Percentiles rank a stretch among this genome's conserved stretches.
Evolutionary conservation across 352 stramenopile species (phyloP).

Genomic region (Phytophthora idaei): DNA sequence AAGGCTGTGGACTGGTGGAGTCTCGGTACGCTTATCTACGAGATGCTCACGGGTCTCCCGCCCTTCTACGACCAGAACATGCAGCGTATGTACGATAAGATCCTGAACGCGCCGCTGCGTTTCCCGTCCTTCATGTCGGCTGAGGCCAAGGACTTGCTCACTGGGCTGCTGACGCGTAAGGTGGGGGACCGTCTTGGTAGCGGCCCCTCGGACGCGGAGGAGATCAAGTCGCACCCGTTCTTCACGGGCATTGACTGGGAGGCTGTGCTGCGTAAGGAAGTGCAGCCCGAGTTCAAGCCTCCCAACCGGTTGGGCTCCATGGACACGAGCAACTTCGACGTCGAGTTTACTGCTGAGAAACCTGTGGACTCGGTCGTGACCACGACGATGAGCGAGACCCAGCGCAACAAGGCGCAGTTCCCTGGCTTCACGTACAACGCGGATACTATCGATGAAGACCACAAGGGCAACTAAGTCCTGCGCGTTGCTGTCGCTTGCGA

Average conservation of each 20-base stretch:
- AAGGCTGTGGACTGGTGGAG: slow-evolving; percentile 92
- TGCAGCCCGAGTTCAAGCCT: slow-evolving; percentile 92
- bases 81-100: slow-evolving; percentile 95
- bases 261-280: slow-evolving; percentile 85
- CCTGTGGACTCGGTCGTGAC: slow-evolving; percentile 91
- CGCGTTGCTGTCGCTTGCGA: slow-evolving; percentile 14
- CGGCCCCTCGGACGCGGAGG: slow-evolving; percentile 85
- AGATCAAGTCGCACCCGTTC: slow-evolving; percentile 94
- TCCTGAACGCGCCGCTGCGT: slow-evolving; percentile 89
- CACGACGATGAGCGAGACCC: slow-evolving; percentile 90
- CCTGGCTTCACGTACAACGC: slow-evolving; percentile 91
- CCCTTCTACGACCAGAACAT: slow-evolving; percentile 96
- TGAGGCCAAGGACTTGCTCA: slow-evolving; percentile 88
- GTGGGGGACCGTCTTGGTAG: slow-evolving; percentile 88
- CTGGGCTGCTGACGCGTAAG: slow-evolving; percentile 86
- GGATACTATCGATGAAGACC: slow-evolving; percentile 86
- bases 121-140: slow-evolving; percentile 92
- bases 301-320: slow-evolving; percentile 88
- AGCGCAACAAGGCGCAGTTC: slow-evolving; percentile 92
- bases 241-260: slow-evolving; percentile 94
- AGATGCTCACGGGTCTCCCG: slow-evolving; percentile 92
- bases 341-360: slow-evolving; percentile 93
- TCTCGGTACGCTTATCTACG: slow-evolving; percentile 94
- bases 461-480: slow-evolving; percentile 74
- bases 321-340: slow-evolving; percentile 95